Base-by-base conservation (phyloP, 495 filamentous ascomycete genomes). In the Penicillium silybi region DNA sequence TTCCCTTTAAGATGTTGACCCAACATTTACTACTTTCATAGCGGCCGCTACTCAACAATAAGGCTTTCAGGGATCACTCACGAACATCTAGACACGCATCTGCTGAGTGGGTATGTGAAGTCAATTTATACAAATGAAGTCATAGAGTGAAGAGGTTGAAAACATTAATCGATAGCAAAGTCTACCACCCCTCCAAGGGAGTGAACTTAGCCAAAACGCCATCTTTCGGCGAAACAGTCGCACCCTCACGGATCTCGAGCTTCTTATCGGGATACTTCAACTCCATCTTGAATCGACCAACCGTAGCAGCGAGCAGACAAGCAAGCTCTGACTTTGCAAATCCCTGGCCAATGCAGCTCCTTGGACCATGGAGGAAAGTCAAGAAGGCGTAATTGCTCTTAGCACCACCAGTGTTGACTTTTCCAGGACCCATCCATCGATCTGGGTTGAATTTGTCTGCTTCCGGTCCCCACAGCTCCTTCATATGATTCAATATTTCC, bases 291-390 rank as follows among this genome's bases (percentile, higher is more conserved):
- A 79, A 95, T 37, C 79, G 74, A 13, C 89, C 89, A 17, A 92
- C 82, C 70, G 84, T 77, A 3, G 80, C 78, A 45, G 90, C 92
- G 43, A 98, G 53, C 56, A 96, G 68, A 61, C 83, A 89, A 7
- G 87, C 88, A 65, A 95, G 88, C 75, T 97, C 93, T 0, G 83
- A 75, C 67, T 83, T 87, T 0, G 91, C 87, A 70, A 98, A 98
- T 2, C 76, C 76, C 66, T 82, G 76, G 17, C 90, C 90, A 38
- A 96, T 90, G 59, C 90, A 96, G 32, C 84, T 80, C 16, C 89
- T 74, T 3, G 90, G 89, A 0, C 91, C 91, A 52, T 90, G 82
- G 43, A 88, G 81, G 65, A 96, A 96, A 0, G 90, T 91, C 57
- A 95, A 79, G 48, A 90, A 89, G 0, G 86, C 83, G 56, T 82